Evolutionary conservation across 2,329 filamentous ascomycete species (phyloP), one percentile per base, ranked within the genome.

Genomic region (Colletotrichum sp.): DNA sequence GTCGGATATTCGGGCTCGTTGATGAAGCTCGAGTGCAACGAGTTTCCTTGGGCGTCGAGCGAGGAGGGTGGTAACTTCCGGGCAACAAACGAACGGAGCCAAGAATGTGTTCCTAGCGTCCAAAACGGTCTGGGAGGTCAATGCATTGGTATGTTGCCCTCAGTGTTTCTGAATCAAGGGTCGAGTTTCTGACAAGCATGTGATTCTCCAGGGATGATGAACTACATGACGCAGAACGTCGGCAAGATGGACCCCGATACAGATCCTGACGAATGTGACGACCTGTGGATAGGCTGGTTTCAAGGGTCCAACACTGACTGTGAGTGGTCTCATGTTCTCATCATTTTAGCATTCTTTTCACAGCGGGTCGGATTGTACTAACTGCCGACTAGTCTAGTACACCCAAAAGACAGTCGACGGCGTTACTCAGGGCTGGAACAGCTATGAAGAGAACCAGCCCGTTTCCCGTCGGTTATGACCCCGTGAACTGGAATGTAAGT

Each of bases 51-150:
- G 71, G 71, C 52, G 5, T 24, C 52, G 18, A 39, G 26, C 30
- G 64, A 73, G 57, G 71, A 73, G 28, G 71, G 71, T 16, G 71
- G 71, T 16, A 34, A 73, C 30, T 73, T 68, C 34, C n/a, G 55
- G 49, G 55, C n/a, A 52, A 52, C 21, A 15, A 52, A 52, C 49
- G 18, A 52, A n/a, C 63, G 71, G 15, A 60, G 44, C 34, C 63
- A 62, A 1, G n/a, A n/a, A 10, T 73, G 71, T 49, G 64, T 73
- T 24, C 64, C 71, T 7, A n/a, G 28, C 9, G 49, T 69, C 16
- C 64, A 73, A 28, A 73, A 73, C 57, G n/a, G 36, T 24, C 28
- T 67, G 21, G 52, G 49, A 30, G 71, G 71, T 16, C n/a, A 68
- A n/a, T 73, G 64, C 64, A 69, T 73, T 64, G 26, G 63, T 26